Conservation (phyloP, 495 filamentous ascomycete species). For the Penicillium diatomitis region DNA sequence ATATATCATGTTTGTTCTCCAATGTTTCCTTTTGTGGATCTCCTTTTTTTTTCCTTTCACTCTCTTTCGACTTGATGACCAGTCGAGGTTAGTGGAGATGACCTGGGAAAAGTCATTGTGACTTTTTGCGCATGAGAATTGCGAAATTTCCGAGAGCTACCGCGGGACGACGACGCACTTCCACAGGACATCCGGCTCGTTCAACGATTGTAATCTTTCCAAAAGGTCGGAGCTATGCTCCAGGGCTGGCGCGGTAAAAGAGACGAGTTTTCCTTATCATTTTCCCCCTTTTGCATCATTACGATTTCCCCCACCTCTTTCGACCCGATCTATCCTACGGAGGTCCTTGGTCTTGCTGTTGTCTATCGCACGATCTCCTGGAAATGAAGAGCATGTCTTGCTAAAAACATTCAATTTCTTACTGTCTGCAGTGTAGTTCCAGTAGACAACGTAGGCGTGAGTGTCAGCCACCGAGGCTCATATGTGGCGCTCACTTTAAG, state of each 20-base stretch:
- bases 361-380: slow-evolving; percentile 24
- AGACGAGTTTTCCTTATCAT: slow-evolving; percentile 9
- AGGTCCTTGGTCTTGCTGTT: slow-evolving; percentile 26
- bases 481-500: no score
- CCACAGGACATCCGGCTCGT: slow-evolving; percentile 4
- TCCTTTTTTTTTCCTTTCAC: slow-evolving; percentile 13
- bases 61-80: slow-evolving; percentile 13
- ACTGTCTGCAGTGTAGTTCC: slow-evolving; percentile 2
- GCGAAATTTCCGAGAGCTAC: slow-evolving; percentile 16
- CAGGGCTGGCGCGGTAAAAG: neutral
- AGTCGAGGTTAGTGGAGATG: slow-evolving; percentile 24
- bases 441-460: neutral
- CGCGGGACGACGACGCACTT: slow-evolving; percentile 21
- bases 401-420: slow-evolving; percentile 22
- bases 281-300: slow-evolving; percentile 10
- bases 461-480: neutral
- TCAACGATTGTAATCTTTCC: neutral
- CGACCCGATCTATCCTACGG: slow-evolving; percentile 18
- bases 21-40: neutral
- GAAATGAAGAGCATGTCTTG: slow-evolving; percentile 31
- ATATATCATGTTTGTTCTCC: slow-evolving; percentile 17
- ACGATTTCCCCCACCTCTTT: slow-evolving; percentile 23
- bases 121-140: slow-evolving; percentile 20
- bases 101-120: slow-evolving; percentile 2
- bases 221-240: no score